Base-by-base conservation (phyloP, 148 eudicot species). In the Rhododendron kiyosumense region DNA sequence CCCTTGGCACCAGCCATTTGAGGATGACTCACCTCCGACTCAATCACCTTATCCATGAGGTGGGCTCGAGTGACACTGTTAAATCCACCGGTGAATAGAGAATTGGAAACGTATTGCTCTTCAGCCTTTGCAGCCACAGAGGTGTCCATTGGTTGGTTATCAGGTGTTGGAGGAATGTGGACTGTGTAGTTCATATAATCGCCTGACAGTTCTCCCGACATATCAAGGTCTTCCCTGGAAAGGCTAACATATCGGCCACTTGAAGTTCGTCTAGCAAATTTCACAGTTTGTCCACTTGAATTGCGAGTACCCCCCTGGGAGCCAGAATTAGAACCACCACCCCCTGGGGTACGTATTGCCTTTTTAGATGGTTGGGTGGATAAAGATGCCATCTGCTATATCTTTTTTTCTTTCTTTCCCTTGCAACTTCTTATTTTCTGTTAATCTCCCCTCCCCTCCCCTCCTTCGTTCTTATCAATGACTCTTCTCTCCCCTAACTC, bases 21-120 rank as follows among this genome's bases (percentile, higher is more conserved):
- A 20, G 95, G 92, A 61, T 90, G 92, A 75, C 69, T 85, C 13
- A 90, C 89, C 86, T 93, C 92, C 17, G 94, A 91, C 49, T 94
- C 98, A 1, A 93, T 95, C 79, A 91, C 93, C 87, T 95, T 95
- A 69, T 94, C 98, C 98, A 95, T 94, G 20, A 95, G 87, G 88
- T 95, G 98, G 22, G 98, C 98, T 13, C 98, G 93, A 1, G 98
- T 95, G 7, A 95, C 98, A 51, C 96, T 95, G 46, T 95, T 95
- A 54, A 95, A 95, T 48, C 98, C 98, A 0, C 98, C 98, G 0
- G 98, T 95, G 85, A 95, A 95, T 17, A 95, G 80, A 13, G 96
- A 94, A 84, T 94, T 94, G 1, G 98, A 93, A 14, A 95, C 98
- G 22, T 95, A 95, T 67, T 95, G 96, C 77, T 94, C 98, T 89